A percentile compares a stretch with the other conserved stretches of the same genome.
Conservation (phyloP, 2,329 filamentous ascomycete genomes). For the Epichloe baconii region DNA sequence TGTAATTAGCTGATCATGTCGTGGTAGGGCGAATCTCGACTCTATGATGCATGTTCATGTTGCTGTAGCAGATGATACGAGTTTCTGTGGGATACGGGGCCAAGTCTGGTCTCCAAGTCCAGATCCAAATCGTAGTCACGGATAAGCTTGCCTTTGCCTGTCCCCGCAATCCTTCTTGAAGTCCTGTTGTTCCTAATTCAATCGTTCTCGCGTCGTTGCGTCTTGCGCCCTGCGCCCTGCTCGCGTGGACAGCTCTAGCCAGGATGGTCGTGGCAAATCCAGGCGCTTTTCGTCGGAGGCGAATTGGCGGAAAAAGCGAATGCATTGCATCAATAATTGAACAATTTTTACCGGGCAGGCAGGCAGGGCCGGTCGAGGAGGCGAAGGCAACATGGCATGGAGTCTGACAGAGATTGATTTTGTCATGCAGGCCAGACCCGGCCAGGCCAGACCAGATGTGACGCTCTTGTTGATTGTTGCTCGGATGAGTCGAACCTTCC, state of each 20-base stretch:
- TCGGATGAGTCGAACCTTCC: no score
- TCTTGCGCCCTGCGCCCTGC: no score
- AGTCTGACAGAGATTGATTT: no score
- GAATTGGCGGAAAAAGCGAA: not conserved
- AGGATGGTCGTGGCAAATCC: no score
- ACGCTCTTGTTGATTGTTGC: no score
- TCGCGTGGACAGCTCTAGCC: no score
- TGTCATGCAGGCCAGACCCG: no score
- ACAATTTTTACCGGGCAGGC: not conserved
- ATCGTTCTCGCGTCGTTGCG: no score
- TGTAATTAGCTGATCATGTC: not conserved
- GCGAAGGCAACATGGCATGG: no score
- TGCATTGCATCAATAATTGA: not conserved
- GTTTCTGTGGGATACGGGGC: not conserved
- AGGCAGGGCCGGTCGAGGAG: no score
- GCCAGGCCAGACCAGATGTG: no score
- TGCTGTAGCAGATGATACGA: not conserved
- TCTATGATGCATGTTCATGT: not conserved
- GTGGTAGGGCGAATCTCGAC: not conserved
- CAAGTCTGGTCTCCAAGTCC: not conserved
- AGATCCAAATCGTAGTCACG: not conserved
- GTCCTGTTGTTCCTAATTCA: not conserved
- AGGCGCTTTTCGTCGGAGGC: not conserved
- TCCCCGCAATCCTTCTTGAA: not conserved
- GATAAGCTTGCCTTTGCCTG: not conserved